Evolutionary conservation across 169 alveolate genomes (phyloP).

Genomic region (Amoebophrya sp.): DNA sequence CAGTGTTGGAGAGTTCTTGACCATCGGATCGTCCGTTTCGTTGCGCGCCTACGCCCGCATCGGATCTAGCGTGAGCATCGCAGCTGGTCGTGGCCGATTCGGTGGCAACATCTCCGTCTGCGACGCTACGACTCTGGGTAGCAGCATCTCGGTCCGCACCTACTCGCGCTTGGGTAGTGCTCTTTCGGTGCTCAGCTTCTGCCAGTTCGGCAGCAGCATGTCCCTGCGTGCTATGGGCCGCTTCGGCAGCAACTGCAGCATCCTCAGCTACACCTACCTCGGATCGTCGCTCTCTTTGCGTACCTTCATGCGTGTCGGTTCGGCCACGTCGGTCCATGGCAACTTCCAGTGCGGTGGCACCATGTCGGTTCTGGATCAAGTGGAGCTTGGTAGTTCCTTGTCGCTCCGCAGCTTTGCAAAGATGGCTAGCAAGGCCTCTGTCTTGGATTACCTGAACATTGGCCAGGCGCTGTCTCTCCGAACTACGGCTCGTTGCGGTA

Average conservation of each 20-base stretch:
- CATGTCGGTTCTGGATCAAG: background rate
- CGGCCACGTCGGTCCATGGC: background rate
- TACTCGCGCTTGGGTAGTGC: background rate
- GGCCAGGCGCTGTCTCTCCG: background rate
- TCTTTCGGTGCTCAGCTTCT: background rate
- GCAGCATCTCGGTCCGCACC: slow-evolving; percentile 17
- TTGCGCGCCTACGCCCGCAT: background rate
- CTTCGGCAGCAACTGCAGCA: background rate
- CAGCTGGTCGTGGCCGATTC: background rate
- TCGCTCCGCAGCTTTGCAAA: background rate
- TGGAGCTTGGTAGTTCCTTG: background rate
- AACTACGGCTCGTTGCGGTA: slow-evolving; percentile 2
- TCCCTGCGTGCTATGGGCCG: background rate
- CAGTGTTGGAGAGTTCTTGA: background rate
- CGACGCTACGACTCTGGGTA: background rate
- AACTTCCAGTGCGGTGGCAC: background rate
- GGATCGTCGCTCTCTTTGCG: background rate
- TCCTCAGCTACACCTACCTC: background rate
- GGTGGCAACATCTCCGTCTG: background rate
- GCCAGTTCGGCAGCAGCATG: background rate
- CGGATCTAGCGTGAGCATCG: background rate
- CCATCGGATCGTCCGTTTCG: slow-evolving; percentile 12
- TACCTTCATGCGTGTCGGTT: background rate
- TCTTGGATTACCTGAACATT: background rate
- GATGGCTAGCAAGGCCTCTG: background rate